Evolutionary conservation across 2,329 filamentous ascomycete species (phyloP), one percentile per base, ranked within the genome.

Genomic region (Calonectria fujianensis): DNA sequence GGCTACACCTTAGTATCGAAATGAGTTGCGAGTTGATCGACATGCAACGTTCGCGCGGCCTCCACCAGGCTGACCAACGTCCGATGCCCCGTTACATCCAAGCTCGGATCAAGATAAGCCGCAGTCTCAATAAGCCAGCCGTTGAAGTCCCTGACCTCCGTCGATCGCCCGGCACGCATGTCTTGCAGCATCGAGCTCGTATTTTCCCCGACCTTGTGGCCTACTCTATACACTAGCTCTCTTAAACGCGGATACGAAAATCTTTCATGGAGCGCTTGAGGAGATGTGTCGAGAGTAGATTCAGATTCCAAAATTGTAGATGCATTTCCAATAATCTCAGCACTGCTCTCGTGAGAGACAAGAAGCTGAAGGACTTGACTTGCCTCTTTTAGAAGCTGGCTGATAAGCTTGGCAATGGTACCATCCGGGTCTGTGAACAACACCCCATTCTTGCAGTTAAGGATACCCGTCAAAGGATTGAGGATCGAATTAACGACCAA

Each of bases 391-490:
- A 98, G 87, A 5, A 98, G 88, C 31, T 91, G 86, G 57, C 93
- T 91, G 81, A 96, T 93, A 7, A 94, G 87, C 32, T 87, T 87
- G 0, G 89, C 89, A 20, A 94, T 82, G 18, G 88, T 84, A 13
- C 83, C 81, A 10, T 81, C 77, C 73, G 88, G 88, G 75, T 92
- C 91, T 76, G 89, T 89, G 20, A 98, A 91, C 0, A 98, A 84
- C 7, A 89, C 89, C n/a, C 96, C 95, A 79, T 98, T 98, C 75
- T 91, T 91, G 82, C 93, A 93, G 69, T 94, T 90, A 70, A 97
- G 88, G 13, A 98, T 85, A 0, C 93, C 94, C 0, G 95, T 97
- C n/a, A 98, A 86, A 0, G 96, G 95, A 82, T 98, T 97, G 80
- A 98, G 91, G 39, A 96, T 87, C 45, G 91, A 89, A 82, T 98